phyloP scores from a whole-genome alignment of 1,284 basidiomycete species.

The Amylostereum chailletii region DNA sequence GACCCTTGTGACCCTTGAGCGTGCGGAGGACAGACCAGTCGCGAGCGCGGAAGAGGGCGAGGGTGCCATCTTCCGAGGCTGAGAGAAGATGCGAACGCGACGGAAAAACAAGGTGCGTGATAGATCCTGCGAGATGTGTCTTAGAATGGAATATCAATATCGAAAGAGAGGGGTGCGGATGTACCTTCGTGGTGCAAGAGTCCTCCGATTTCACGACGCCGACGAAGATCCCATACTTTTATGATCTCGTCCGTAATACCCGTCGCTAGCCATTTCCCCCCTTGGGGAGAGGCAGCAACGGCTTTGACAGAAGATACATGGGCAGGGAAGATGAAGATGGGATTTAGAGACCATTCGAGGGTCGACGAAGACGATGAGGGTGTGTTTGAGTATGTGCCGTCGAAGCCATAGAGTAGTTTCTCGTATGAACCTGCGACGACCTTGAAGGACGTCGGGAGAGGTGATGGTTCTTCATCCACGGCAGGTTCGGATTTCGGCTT shows the following conservation, averaged over 20 bases:
- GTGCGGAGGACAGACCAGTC: slow-evolving; percentile 89
- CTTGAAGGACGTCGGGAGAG: slow-evolving; percentile 66
- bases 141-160: slow-evolving; percentile 9
- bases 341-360: slow-evolving; percentile 50
- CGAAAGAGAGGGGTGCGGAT: slow-evolving; percentile 14
- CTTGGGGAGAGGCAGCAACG: slow-evolving; percentile 76
- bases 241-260: slow-evolving; percentile 93
- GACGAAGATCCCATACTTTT: slow-evolving; percentile 94
- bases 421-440: slow-evolving; percentile 91
- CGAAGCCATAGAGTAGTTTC: slow-evolving; percentile 88
- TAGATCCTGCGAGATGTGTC: slow-evolving; percentile 58
- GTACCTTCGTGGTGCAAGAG: slow-evolving; percentile 88
- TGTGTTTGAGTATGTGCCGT: slow-evolving; percentile 47
- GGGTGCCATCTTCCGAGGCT: slow-evolving; percentile 83
- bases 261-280: slow-evolving; percentile 93
- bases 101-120: slow-evolving; percentile 84
- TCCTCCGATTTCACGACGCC: slow-evolving; percentile 88
- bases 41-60: slow-evolving; percentile 85
- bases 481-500: neutral
- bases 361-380: slow-evolving; percentile 18
- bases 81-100: slow-evolving; percentile 85
- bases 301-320: slow-evolving; percentile 91
- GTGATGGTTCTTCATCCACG: neutral
- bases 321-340: slow-evolving; percentile 94
- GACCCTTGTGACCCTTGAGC: slow-evolving; percentile 89